Conservation (phyloP, 306 rosid genomes). For the Begonia peltatifolia region DNA sequence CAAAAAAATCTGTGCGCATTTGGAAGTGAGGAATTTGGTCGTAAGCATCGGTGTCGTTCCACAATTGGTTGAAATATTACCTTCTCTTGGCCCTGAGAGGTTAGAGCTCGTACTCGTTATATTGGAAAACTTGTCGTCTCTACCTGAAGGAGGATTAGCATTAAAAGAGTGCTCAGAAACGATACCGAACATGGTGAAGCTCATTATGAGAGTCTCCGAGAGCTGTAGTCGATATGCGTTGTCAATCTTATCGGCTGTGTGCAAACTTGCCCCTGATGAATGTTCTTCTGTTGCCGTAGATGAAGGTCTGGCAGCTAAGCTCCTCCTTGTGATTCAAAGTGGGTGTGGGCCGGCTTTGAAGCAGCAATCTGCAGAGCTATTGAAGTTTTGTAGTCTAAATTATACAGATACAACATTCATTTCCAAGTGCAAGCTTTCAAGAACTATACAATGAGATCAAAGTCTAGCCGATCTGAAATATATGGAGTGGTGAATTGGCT, state of each 20-base stretch:
- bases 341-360: slow-evolving; percentile 61
- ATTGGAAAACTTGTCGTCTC: slow-evolving; percentile 41
- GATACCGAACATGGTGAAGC: slow-evolving; percentile 41
- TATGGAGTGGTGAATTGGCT: too few relatives aligned
- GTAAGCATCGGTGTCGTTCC: slow-evolving; percentile 48
- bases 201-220: slow-evolving; percentile 74
- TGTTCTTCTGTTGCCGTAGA: slow-evolving; percentile 58
- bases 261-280: slow-evolving; percentile 60
- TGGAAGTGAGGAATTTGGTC: slow-evolving; percentile 30
- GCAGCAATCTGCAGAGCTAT: slow-evolving; percentile 56
- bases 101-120: slow-evolving; percentile 42
- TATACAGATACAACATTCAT: slow-evolving; percentile 50
- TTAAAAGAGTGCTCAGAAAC: slow-evolving; percentile 52
- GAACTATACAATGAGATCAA: slow-evolving; percentile 55
- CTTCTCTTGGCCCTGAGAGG: slow-evolving; percentile 32
- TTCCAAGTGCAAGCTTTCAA: slow-evolving; percentile 74
- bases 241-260: slow-evolving; percentile 61
- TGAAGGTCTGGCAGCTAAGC: slow-evolving; percentile 70
- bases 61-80: slow-evolving; percentile 49
- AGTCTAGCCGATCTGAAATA: background rate
- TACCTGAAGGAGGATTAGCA: slow-evolving; percentile 53
- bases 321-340: slow-evolving; percentile 70
- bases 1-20: slow-evolving; percentile 28
- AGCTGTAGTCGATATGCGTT: slow-evolving; percentile 50
- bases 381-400: slow-evolving; percentile 65